Conservation (phyloP, 116 monocot species). For the Posidonia oceanica region DNA sequence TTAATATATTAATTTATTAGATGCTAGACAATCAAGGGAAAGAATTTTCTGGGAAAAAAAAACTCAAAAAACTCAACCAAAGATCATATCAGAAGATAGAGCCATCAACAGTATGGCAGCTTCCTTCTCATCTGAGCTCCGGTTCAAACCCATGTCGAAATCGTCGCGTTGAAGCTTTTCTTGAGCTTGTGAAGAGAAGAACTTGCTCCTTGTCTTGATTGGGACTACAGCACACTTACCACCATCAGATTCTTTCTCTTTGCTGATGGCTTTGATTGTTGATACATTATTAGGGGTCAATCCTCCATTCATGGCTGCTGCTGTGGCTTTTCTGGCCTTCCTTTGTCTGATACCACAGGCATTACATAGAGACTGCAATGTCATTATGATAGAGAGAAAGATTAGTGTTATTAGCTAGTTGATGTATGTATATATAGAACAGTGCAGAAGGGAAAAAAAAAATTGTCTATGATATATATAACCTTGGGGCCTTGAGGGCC, state of each 20-base stretch:
- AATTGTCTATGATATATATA: not conserved
- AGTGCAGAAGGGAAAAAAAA: not conserved
- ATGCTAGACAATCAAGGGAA: no score
- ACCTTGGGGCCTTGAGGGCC: conserved; percentile 57
- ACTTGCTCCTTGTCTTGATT: conserved; percentile 59
- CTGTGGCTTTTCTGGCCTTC: conserved; percentile 56
- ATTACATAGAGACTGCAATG: conserved; percentile 67
- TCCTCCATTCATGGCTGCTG: conserved; percentile 11
- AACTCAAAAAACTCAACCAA: conserved; percentile 18
- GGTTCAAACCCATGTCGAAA: conserved; percentile 20
- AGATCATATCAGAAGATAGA: conserved; percentile 57
- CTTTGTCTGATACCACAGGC: conserved; percentile 77
- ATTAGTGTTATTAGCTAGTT: not conserved
- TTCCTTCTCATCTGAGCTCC: conserved; percentile 49
- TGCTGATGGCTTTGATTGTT: not conserved
- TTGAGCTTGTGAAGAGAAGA: conserved; percentile 10
- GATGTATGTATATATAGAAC: not conserved
- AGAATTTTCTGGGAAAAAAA: no score
- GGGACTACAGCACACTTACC: conserved; percentile 16
- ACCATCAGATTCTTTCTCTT: conserved; percentile 5
- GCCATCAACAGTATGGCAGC: conserved; percentile 81
- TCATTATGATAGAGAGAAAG: no score
- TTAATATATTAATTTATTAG: no score
- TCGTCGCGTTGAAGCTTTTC: conserved; percentile 27
- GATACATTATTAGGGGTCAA: no score